Conservation (phyloP, 2,329 filamentous ascomycete genomes). For the Teratosphaeria gauchensis region DNA sequence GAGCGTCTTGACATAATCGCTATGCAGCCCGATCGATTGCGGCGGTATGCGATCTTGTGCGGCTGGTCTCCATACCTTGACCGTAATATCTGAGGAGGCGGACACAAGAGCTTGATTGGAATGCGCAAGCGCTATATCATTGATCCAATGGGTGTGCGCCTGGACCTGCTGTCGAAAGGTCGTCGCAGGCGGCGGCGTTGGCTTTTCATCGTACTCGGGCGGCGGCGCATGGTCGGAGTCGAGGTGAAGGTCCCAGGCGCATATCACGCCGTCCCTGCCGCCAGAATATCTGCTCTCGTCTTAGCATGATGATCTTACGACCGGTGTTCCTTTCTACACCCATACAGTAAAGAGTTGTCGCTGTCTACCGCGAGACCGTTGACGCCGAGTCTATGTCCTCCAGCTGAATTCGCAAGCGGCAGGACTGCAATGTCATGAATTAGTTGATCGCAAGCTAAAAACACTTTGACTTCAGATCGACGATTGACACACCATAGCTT, state of each 20-base stretch:
- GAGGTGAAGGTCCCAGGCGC: constrained; percentile 84
- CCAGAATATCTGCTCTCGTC: constrained; percentile 67
- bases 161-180: constrained; percentile 55
- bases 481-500: constrained; percentile 38
- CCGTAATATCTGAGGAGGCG: constrained; percentile 85
- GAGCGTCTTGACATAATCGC: constrained; percentile 92
- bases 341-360: constrained; percentile 77
- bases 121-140: constrained; percentile 75
- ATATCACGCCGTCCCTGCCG: constrained; percentile 88
- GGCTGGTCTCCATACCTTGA: constrained; percentile 81
- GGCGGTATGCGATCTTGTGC: constrained; percentile 55
- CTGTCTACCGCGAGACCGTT: constrained; percentile 87
- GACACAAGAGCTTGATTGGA: constrained; percentile 73
- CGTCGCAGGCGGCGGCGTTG: constrained; percentile 32
- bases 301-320: constrained; percentile 7
- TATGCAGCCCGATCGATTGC: constrained; percentile 79
- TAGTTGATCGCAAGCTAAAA: constrained; percentile 5
- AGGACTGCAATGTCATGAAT: constrained; percentile 44
- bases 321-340: neutral
- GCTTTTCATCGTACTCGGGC: constrained; percentile 26
- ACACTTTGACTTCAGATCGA: neutral
- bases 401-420: constrained; percentile 58
- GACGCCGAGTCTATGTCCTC: constrained; percentile 81
- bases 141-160: constrained; percentile 93
- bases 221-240: constrained; percentile 41